Evolutionary conservation across 2,329 filamentous ascomycete species (phyloP), one percentile per base, ranked within the genome.

Genomic region (Aspergillus intermedius): DNA sequence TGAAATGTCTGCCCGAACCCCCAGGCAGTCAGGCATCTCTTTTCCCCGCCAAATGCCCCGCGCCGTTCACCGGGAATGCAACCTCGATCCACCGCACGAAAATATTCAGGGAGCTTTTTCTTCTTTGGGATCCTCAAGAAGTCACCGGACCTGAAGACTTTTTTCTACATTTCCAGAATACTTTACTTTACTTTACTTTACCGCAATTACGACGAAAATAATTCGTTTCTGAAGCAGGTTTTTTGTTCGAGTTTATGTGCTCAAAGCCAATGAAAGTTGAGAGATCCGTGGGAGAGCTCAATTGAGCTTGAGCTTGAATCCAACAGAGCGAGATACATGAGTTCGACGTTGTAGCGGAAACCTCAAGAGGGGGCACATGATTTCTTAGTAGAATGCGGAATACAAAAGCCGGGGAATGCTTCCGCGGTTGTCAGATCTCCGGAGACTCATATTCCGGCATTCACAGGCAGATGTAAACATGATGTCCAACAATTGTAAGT

Each of bases 51-150:
- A 22, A 19, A 13, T 21, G 39, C 39, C 39, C 34, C 34, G 34
- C 34, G 21, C 39, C 39, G 15, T 41, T 41, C 39, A 21, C 39
- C 43, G 40, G 41, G 42, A 40, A 51, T 52, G 50, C 45, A 53
- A 51, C 49, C 42, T 46, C 32, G 46, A 46, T 50, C 51, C 51
- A 51, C 51, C 39, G 42, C 17, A 54, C 50, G 52, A 54, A 48
- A 49, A 49, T 53, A 42, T 47, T 53, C 45, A 51, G 52, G 52
- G 50, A 39, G n/a, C 23, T n/a, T 19, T 37, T 17, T n/a, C 34
- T 37, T 37, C 34, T 37, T 37, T 37, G n/a, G 17, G 34, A 19
- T 19, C 17, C 9, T 12, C 37, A 19, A 12, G 37, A 40, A 17
- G 37, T 40, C 37, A 21, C 37, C 15, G 17, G 37, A 40, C 37